Percentiles rank a stretch among this genome's conserved stretches.
These are phyloP conservation scores for Ophiocordyceps camponoti-floridani DNA, from an alignment of 2,329 filamentous ascomycete species.

Conservation along the genomic window DNA sequence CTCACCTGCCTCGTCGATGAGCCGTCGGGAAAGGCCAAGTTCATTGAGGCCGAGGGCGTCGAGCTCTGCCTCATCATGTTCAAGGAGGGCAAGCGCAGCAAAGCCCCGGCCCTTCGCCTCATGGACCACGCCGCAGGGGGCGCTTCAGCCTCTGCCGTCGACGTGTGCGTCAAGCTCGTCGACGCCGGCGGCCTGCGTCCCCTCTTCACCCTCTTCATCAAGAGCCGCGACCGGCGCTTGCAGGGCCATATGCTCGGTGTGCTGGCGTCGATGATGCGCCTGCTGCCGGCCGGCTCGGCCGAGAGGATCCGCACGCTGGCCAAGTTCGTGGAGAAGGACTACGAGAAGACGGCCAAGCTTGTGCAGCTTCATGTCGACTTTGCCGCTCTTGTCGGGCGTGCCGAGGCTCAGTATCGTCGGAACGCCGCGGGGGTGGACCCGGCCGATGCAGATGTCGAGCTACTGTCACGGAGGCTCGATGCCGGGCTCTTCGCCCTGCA, in stretches of 20 bases:
- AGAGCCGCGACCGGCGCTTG: conserved; percentile 50
- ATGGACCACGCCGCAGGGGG: conserved; percentile 61
- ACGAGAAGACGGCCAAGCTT: conserved; percentile 64
- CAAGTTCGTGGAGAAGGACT: conserved; percentile 92
- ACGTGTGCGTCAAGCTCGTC: conserved; percentile 59
- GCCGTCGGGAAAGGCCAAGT: conserved; percentile 55
- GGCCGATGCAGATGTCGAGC: conserved; percentile 48
- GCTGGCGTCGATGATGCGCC: conserved; percentile 64
- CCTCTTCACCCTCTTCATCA: conserved; percentile 76
- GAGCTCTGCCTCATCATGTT: conserved; percentile 88
- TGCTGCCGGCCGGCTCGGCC: conserved; percentile 60
- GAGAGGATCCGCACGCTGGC: conserved; percentile 69
- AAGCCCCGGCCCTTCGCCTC: conserved; percentile 57
- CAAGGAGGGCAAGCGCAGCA: conserved; percentile 72
- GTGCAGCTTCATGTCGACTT: conserved; percentile 57
- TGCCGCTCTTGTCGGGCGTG: conserved; percentile 38
- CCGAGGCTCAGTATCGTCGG: conserved; percentile 27
- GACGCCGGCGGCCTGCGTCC: conserved; percentile 73
- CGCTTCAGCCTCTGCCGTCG: conserved; percentile 22
- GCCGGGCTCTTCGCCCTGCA: conserved; percentile 73
- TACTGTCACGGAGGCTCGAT: conserved; percentile 59
- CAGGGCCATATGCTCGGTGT: conserved; percentile 73
- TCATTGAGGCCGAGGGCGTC: conserved; percentile 78
- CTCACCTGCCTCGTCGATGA: conserved; percentile 69
- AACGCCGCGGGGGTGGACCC: conserved; percentile 5